A percentile compares a stretch with the other conserved stretches of the same genome.
phyloP scores from a whole-genome alignment of 495 filamentous ascomycete species.

The Aspergillus hancockii region DNA sequence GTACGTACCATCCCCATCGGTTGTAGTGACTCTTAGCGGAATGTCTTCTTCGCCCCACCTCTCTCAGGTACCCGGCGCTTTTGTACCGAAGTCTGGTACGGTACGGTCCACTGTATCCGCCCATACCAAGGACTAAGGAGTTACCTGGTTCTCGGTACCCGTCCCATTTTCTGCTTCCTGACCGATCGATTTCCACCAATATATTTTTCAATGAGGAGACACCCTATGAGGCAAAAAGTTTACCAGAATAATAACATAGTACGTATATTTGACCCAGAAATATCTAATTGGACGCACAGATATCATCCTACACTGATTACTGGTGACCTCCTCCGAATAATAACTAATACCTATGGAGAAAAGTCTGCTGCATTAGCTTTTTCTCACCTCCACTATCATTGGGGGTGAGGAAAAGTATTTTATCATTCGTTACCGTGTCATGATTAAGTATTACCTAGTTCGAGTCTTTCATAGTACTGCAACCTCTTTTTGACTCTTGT shows the following conservation, averaged over 20 bases:
- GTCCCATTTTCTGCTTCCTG: background rate
- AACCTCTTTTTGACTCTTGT: background rate
- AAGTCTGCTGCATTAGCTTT: too few species aligned
- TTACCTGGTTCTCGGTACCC: background rate
- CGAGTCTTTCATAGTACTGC: background rate
- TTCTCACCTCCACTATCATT: too few species aligned
- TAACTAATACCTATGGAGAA: too few species aligned
- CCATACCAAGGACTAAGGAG: background rate
- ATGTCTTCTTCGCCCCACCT: constrained; percentile 21
- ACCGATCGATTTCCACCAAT: too few species aligned
- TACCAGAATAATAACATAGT: too few species aligned
- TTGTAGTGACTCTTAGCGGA: constrained; percentile 20
- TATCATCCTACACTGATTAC: too few species aligned
- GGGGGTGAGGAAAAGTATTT: background rate
- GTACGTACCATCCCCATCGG: constrained; percentile 4
- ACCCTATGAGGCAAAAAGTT: too few species aligned
- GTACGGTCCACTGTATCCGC: constrained; percentile 4
- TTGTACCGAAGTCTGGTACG: constrained; percentile 15
- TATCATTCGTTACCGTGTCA: background rate
- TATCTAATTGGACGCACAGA: too few species aligned
- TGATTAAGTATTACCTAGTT: background rate
- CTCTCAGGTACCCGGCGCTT: constrained; percentile 26
- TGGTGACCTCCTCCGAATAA: too few species aligned
- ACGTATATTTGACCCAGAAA: too few species aligned
- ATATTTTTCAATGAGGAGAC: too few species aligned